Base-by-base conservation (phyloP, 2,329 filamentous ascomycete species). In the Pyrenophora graminea region DNA sequence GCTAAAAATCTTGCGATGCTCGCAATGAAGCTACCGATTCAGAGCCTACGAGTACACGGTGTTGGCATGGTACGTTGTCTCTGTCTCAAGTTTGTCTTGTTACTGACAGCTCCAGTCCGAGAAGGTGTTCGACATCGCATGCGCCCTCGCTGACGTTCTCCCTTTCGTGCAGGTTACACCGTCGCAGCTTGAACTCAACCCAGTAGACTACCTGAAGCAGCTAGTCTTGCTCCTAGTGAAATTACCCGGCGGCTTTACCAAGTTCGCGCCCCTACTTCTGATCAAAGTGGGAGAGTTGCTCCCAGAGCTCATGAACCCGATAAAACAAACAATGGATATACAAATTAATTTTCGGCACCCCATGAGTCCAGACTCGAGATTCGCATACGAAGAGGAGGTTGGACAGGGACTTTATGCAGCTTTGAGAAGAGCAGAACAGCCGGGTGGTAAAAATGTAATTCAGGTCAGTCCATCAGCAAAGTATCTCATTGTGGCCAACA, bases 1-100 rank as follows among this genome's bases (percentile, higher is more conserved):
- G 79, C 85, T 0, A 77, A 81, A 39, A 86, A 90, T 51, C 59
- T 89, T 21, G 75, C 81, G 18, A 80, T 81, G 12, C 31, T 63
- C 7, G 53, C 59, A 1, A 61, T 58, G 39, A 66, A 63, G 13
- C 31, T 69, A 8, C 62, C 64, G 1, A 53, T 63, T 5, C 40
- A 39, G 17, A 67, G 63, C 31, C 39, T 69, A 7, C 58, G 65
- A 30, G 55, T 65, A 3, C 66, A 69, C 42, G 66, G 67, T 6
- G 53, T 68, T 9, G 67, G 67, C 13, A 66, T 69, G 66, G 63
- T 67, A 56, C 13, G 32, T 39, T 25, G 2, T 2, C 9, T 9
- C 27, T 4, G 1, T 3, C 30, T 7, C 18, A 31, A 7, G 17
- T n/a, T 7, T 13, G 1, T 12, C 5, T 19, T 12, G 2, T 15